Base-by-base conservation (phyloP, 78 protist genomes). In the Chrysochromulina tobinii region DNA sequence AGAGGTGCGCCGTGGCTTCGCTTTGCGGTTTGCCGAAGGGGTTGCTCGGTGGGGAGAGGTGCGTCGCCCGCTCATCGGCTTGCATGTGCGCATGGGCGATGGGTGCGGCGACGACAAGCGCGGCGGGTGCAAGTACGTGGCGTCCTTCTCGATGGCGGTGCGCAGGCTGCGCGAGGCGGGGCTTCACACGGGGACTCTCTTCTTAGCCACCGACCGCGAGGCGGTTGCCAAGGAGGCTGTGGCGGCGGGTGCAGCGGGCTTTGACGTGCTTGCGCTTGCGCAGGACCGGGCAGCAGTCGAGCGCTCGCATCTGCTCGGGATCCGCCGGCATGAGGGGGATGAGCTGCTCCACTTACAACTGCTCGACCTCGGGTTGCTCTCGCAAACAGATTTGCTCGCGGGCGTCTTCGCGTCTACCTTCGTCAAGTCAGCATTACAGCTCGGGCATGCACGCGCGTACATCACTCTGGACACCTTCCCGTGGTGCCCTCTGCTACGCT, bases 401-500 rank as follows among this genome's bases (percentile, higher is more conserved):
- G 77, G 77, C 27, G 27, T n/a, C 51, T 68, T 68, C 50, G 77
- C 51, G 50, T 68, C 77, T 4, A 68, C 77, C 77, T 68, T 68
- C 77, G 14, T 68, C 77, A 68, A 68, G 77, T 2, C 50, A 11
- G 77, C 77, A 50, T 50, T 68, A 50, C 77, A 68, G 77, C 77
- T 68, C 12, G 77, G 77, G 11, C 14, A 2, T 11, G 77, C 77
- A 1, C 11, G 51, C 51, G 3, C 3, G 77, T 68, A 68, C 50
- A 50, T 68, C 27, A 25, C 77, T 7, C 50, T 68, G 20, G 77
- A 68, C 77, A 68, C 77, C 51, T 68, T 68, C 77, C 77, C 27
- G 51, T 68, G 77, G 77, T 68, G 77, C 50, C 77, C 77, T 11
- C 77, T 68, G 51, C 77, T 68, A 15, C 77, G 77, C 77, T 68